Evolutionary conservation across 805 yeast genomes (phyloP).

Genomic region (Candida patagonica): DNA sequence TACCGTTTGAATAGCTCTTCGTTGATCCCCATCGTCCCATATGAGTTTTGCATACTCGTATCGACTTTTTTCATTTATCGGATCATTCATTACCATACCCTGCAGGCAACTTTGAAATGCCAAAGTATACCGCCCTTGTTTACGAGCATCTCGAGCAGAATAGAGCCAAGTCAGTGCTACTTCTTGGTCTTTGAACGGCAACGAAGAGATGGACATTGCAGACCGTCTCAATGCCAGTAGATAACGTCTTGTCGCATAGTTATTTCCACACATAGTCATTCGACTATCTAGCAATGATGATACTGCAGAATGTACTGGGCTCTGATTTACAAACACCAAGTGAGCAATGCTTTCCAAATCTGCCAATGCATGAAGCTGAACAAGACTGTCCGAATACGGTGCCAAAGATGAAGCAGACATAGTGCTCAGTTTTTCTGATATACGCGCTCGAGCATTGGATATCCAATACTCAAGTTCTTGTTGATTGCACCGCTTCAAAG

Average conservation of each 20-base stretch:
- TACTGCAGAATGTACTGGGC: slow-evolving; percentile 8
- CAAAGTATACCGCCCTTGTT: slow-evolving; percentile 58
- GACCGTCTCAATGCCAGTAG: slow-evolving; percentile 52
- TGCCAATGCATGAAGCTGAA: slow-evolving; percentile 50
- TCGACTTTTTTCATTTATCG: slow-evolving; percentile 17
- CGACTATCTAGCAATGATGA: slow-evolving; percentile 19
- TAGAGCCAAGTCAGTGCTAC: slow-evolving; percentile 45
- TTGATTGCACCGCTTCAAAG: slow-evolving; percentile 31
- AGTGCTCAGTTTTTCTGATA: slow-evolving; percentile 52
- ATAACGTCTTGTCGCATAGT: slow-evolving; percentile 52
- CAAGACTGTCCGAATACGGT: slow-evolving; percentile 39
- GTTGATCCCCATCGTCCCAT: slow-evolving; percentile 84
- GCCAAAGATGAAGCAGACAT: slow-evolving; percentile 42
- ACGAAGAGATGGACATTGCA: slow-evolving; percentile 28
- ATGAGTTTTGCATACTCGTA: slow-evolving; percentile 71
- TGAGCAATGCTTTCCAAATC: slow-evolving; percentile 42
- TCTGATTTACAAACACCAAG: slow-evolving; percentile 6
- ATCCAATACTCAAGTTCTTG: slow-evolving; percentile 33
- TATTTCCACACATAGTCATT: slow-evolving; percentile 33
- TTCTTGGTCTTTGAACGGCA: slow-evolving; percentile 15
- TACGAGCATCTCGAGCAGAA: slow-evolving; percentile 57
- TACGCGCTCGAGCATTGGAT: slow-evolving; percentile 41
- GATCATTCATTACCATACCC: slow-evolving; percentile 31
- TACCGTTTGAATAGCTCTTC: slow-evolving; percentile 68
- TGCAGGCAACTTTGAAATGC: slow-evolving; percentile 60